phyloP scores from a whole-genome alignment of 352 stramenopile species.

The Pythium dissotocum region DNA sequence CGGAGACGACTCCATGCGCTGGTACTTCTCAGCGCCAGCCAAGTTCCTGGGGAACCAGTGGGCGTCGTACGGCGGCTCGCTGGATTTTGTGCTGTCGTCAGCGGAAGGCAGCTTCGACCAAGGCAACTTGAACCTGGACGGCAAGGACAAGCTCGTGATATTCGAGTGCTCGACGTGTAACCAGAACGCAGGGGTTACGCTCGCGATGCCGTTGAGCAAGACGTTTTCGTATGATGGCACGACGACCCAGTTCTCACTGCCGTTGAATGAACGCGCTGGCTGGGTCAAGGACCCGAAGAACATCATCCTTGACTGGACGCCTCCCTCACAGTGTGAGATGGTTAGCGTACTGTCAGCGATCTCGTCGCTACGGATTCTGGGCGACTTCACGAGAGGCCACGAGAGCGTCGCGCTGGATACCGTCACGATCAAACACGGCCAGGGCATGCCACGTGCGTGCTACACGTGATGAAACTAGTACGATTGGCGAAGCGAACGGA shows the following conservation, averaged over 20 bases:
- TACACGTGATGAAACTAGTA: constrained; percentile 29
- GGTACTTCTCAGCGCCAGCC: constrained; percentile 82
- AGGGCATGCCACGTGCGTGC: constrained; percentile 41
- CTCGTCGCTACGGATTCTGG: constrained; percentile 83
- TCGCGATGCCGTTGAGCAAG: constrained; percentile 81
- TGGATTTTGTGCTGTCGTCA: constrained; percentile 90
- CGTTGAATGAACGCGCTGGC: constrained; percentile 76
- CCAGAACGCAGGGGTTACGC: constrained; percentile 75
- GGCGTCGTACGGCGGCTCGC: constrained; percentile 83
- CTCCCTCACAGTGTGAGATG: constrained; percentile 84
- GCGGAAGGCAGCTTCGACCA: constrained; percentile 87
- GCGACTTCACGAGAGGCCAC: constrained; percentile 90
- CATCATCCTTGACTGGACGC: constrained; percentile 68
- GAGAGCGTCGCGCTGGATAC: constrained; percentile 90
- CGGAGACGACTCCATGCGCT: constrained; percentile 75
- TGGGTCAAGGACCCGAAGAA: constrained; percentile 93
- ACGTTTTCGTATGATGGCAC: constrained; percentile 82
- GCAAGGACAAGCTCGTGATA: constrained; percentile 70
- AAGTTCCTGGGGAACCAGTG: constrained; percentile 91
- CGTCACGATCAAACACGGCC: constrained; percentile 66
- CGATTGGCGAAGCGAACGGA: background rate
- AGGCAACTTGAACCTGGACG: constrained; percentile 73
- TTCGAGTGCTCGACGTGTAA: constrained; percentile 87
- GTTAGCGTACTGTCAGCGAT: constrained; percentile 86
- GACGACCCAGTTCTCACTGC: constrained; percentile 80